Conservation (phyloP, 164 flowering plant species). For the Magnolia changhungtana region DNA sequence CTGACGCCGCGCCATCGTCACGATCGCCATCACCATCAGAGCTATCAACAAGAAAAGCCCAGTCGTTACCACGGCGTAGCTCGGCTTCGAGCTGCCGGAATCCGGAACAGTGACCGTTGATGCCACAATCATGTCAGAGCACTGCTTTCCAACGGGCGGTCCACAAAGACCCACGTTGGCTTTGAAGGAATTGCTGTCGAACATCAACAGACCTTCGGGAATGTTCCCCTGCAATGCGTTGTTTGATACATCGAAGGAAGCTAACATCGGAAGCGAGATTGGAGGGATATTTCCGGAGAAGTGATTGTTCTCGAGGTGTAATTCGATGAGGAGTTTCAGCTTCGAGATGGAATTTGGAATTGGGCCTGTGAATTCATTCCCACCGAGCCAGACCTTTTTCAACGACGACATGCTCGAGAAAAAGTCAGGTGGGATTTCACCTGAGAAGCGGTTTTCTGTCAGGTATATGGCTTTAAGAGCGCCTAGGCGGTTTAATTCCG, state of each 20-base stretch:
- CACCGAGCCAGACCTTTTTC: slow-evolving; percentile 53
- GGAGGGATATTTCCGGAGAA: slow-evolving; percentile 64
- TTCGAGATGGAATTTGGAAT: slow-evolving; percentile 53
- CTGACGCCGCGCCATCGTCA: slow-evolving; percentile 10
- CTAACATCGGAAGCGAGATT: slow-evolving; percentile 10
- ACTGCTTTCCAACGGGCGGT: slow-evolving; percentile 17
- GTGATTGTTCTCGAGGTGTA: slow-evolving; percentile 55
- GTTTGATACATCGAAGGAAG: slow-evolving; percentile 38
- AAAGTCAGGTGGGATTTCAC: slow-evolving; percentile 42
- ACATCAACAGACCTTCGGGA: slow-evolving; percentile 36
- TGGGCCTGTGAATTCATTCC: slow-evolving; percentile 52
- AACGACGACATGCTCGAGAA: slow-evolving; percentile 43
- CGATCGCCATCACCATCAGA: slow-evolving; percentile 5
- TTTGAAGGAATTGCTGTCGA: slow-evolving; percentile 29
- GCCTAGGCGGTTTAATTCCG: slow-evolving; percentile 47
- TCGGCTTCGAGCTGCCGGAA: not conserved
- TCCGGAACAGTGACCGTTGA: not conserved
- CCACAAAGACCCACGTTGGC: slow-evolving; percentile 65
- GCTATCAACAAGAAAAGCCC: slow-evolving; percentile 16
- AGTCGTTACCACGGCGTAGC: slow-evolving; percentile 10
- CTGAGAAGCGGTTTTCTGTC: slow-evolving; percentile 49
- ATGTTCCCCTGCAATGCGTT: slow-evolving; percentile 62
- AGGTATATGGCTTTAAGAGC: slow-evolving; percentile 46
- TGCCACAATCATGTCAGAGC: not conserved
- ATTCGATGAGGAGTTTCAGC: slow-evolving; percentile 33